Base-by-base conservation (phyloP, 2,329 filamentous ascomycete species). In the Fusarium sp. region DNA sequence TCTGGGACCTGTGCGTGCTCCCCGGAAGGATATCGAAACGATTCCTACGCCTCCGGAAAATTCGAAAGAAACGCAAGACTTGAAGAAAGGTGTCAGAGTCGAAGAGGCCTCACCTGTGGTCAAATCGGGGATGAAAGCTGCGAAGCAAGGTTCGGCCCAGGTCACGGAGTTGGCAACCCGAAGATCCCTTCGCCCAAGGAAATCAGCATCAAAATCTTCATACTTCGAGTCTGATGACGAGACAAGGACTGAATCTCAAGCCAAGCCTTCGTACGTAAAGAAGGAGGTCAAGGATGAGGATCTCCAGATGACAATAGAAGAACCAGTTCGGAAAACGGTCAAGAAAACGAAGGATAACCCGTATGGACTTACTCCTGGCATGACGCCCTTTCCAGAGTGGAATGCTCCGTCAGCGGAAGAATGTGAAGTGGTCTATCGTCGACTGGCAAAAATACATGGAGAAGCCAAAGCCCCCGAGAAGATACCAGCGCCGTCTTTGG, bases 381-480 rank as follows among this genome's bases (percentile, higher is more conserved):
- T 75, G 26, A 78, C 76, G 14, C 76, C 76, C 14, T 78, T 78
- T 36, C 75, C 76, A 18, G 73, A 78, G 24, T 78, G 76, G 76
- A 18, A 54, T 48, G 53, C 68, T 18, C 76, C 76, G 31, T 78
- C 75, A 15, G 47, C 59, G 36, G 57, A 50, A 53, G 75, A 75
- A 4, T 78, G 76, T 20, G 62, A 76, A 53, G 68, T 75, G 45
- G 75, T 76, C 24, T 78, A 78, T 45, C 36, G n/a, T 10, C 63
- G 65, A 35, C 56, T 78, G 38, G 68, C 76, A 28, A 71, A 68
- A 36, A 31, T 77, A n/a, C 76, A 78, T 22, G 76, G 76, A n/a
- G 61, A 75, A 54, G 61, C 71, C 31, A 75, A 70, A 31, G 75
- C 76, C 4, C 76, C 76, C 1, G 61, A 77, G 35, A 78, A 75